These are phyloP conservation scores for Arachnopeziza araneosa DNA, from an alignment of 2,329 filamentous ascomycete species.

Conservation along the genomic window DNA sequence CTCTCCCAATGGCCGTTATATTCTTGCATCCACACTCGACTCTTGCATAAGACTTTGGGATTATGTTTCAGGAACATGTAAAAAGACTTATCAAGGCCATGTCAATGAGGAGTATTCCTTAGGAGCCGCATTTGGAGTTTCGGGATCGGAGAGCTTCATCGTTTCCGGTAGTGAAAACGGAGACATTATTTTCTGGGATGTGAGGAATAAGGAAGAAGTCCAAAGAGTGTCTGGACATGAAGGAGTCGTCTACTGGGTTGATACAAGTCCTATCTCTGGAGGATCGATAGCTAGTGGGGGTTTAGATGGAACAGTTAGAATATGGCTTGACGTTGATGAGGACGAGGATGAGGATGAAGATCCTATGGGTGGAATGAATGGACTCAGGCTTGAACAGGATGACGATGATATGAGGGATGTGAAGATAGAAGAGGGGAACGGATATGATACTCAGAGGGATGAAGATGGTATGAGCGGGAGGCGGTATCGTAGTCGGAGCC, in stretches of 20 bases:
- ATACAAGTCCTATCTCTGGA: constrained; percentile 49
- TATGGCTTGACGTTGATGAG: constrained; percentile 48
- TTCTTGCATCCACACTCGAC: constrained; percentile 88
- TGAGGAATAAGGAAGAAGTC: constrained; percentile 75
- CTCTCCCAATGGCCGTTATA: constrained; percentile 87
- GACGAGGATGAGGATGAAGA: constrained; percentile 23
- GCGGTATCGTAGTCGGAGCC: constrained; percentile 10
- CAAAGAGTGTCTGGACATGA: constrained; percentile 56
- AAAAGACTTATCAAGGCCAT: constrained; percentile 97
- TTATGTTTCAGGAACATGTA: constrained; percentile 82
- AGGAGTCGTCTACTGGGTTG: constrained; percentile 62
- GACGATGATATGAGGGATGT: constrained; percentile 6
- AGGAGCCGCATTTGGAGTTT: constrained; percentile 75
- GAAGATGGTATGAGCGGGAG: neutral
- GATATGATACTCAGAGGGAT: neutral
- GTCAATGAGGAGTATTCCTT: constrained; percentile 78
- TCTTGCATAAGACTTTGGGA: constrained; percentile 90
- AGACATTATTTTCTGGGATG: constrained; percentile 82
- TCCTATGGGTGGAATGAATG: constrained; percentile 9
- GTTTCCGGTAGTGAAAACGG: constrained; percentile 86
- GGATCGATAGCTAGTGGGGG: constrained; percentile 55
- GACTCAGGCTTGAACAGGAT: constrained; percentile 13
- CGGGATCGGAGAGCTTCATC: constrained; percentile 55
- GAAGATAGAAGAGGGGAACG: neutral
- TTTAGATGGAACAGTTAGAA: constrained; percentile 53